phyloP scores from a whole-genome alignment of 1,284 basidiomycete species.

The Ustilago lituana region DNA sequence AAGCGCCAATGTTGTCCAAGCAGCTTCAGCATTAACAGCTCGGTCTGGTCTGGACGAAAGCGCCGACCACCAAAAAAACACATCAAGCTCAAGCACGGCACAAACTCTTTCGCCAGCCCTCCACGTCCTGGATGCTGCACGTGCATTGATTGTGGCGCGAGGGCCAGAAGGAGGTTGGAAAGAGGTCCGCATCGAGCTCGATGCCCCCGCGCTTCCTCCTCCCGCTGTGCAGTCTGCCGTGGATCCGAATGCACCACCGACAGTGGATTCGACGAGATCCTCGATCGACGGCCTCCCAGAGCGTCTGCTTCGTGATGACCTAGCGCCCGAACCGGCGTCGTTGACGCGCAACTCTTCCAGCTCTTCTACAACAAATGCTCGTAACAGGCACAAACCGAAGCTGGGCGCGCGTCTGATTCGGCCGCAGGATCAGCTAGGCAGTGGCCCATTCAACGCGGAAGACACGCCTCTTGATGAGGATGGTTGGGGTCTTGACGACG shows the following conservation, averaged over 20 bases:
- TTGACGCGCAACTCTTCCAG: constrained; percentile 38
- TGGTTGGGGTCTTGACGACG: constrained; percentile 56
- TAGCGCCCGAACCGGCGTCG: constrained; percentile 9
- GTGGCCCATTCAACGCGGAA: constrained; percentile 52
- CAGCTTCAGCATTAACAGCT: not conserved
- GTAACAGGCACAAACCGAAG: constrained; percentile 34
- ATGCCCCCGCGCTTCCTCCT: constrained; percentile 28
- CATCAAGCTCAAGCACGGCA: not conserved
- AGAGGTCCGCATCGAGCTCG: constrained; percentile 28
- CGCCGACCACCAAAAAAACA: not conserved
- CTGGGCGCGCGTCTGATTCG: constrained; percentile 52
- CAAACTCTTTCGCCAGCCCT: constrained; percentile 20
- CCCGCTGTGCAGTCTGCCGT: not conserved
- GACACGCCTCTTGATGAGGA: constrained; percentile 40
- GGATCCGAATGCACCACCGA: not conserved
- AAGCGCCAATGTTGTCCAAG: not conserved
- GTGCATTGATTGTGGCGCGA: constrained; percentile 25
- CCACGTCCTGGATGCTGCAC: constrained; percentile 32
- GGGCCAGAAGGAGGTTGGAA: constrained; percentile 37
- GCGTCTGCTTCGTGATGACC: constrained; percentile 18
- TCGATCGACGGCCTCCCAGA: constrained; percentile 16
- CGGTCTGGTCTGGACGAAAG: not conserved
- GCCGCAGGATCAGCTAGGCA: constrained; percentile 55
- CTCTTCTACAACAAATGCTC: constrained; percentile 21
- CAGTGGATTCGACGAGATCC: constrained; percentile 9